These are phyloP conservation scores for Akanthomyces uredinophilus DNA, from an alignment of 2,329 filamentous ascomycete species.

Conservation along the genomic window DNA sequence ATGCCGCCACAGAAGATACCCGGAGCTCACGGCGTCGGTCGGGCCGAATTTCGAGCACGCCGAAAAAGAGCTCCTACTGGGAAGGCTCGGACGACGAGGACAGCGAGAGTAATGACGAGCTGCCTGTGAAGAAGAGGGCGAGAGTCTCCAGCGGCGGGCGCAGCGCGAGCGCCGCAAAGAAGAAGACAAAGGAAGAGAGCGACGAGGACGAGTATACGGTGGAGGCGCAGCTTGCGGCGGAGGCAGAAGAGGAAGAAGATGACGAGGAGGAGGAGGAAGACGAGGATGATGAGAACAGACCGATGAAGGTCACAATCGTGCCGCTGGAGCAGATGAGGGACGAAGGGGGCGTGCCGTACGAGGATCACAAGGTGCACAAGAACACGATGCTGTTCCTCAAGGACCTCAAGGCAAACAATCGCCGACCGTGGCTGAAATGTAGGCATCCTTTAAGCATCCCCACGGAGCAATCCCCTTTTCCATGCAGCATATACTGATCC, in stretches of 20 bases:
- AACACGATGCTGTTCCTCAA: constrained; percentile 55
- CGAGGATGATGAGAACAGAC: constrained; percentile 34
- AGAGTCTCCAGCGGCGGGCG: constrained; percentile 16
- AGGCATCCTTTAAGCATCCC: constrained; percentile 17
- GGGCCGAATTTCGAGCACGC: constrained; percentile 39
- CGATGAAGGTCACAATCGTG: constrained; percentile 31
- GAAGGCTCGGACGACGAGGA: constrained; percentile 31
- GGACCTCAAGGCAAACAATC: constrained; percentile 56
- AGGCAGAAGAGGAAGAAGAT: constrained; percentile 17
- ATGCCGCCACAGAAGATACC: constrained; percentile 18
- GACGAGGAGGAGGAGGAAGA: constrained; percentile 23
- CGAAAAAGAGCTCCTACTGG: constrained; percentile 49
- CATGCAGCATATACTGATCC: too few relatives aligned
- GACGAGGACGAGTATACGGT: constrained; percentile 21
- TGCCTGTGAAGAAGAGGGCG: constrained; percentile 25
- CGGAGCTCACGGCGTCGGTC: constrained; percentile 40
- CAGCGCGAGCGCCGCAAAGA: constrained; percentile 12
- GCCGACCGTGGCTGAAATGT: constrained; percentile 56
- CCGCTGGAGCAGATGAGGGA: constrained; percentile 33
- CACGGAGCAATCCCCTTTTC: too few relatives aligned
- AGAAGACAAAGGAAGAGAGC: constrained; percentile 19
- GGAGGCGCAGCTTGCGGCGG: constrained; percentile 14
- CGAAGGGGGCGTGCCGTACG: constrained; percentile 38
- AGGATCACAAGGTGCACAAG: constrained; percentile 47
- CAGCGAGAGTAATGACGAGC: constrained; percentile 19